Percentiles rank a stretch among this genome's conserved stretches.
Conservation (phyloP, 2,329 filamentous ascomycete species). For the Ceratocystis huliohia region DNA sequence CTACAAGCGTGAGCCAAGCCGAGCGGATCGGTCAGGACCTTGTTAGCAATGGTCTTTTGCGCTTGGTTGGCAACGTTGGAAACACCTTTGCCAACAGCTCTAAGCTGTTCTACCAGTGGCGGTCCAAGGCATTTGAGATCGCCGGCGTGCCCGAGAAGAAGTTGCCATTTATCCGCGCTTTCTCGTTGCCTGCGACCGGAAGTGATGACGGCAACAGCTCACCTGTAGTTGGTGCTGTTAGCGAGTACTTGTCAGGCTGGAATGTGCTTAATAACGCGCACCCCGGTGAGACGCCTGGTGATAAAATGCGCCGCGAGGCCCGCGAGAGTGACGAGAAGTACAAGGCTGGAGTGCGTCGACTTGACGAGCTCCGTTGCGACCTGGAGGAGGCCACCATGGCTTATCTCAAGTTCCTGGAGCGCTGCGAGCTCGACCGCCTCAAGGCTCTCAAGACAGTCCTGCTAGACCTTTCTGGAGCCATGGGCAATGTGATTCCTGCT, state of each 20-base stretch:
- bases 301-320: slow-evolving; percentile 78
- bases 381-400: slow-evolving; percentile 91
- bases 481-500: slow-evolving; percentile 95
- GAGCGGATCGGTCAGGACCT: slow-evolving; percentile 93
- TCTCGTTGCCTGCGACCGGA: slow-evolving; percentile 54
- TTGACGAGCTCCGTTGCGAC: slow-evolving; percentile 82
- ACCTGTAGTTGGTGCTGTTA: slow-evolving; percentile 67
- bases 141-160: slow-evolving; percentile 85
- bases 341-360: slow-evolving; percentile 69
- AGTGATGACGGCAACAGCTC: slow-evolving; percentile 50
- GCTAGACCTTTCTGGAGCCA: slow-evolving; percentile 89
- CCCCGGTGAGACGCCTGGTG: slow-evolving; percentile 83
- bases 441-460: slow-evolving; percentile 98
- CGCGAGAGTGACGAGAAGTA: slow-evolving; percentile 87
- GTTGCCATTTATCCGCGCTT: slow-evolving; percentile 55
- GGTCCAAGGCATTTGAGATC: slow-evolving; percentile 76
- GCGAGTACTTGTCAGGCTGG: slow-evolving; percentile 84
- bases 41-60: slow-evolving; percentile 70
- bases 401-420: slow-evolving; percentile 90
- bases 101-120: slow-evolving; percentile 95
- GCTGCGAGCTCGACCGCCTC: slow-evolving; percentile 86
- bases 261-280: slow-evolving; percentile 51
- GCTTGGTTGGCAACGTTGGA: slow-evolving; percentile 85
- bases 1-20: slow-evolving; percentile 74
- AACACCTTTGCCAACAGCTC: slow-evolving; percentile 96